These are phyloP conservation scores for Diplodia scrobiculata DNA, from an alignment of 2,329 filamentous ascomycete species.

Conservation along the genomic window DNA sequence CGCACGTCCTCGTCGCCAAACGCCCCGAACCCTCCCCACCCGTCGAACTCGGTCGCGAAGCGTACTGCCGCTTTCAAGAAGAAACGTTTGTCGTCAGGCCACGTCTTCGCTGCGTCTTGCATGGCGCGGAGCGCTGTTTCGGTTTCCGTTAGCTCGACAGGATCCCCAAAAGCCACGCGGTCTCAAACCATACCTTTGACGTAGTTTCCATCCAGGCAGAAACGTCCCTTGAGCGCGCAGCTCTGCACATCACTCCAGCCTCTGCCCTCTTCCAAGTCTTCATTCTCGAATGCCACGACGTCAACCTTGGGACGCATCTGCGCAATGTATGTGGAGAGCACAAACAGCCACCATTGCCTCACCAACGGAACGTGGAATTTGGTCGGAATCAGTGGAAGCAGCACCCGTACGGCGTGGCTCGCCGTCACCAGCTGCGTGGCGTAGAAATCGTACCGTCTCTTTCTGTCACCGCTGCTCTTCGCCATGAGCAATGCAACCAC, in stretches of 20 bases:
- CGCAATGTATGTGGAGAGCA: constrained; percentile 74
- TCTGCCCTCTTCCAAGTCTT: constrained; percentile 60
- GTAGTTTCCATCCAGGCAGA: constrained; percentile 75
- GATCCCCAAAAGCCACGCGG: background rate
- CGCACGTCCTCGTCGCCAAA: constrained; percentile 26
- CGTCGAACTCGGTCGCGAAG: constrained; percentile 72
- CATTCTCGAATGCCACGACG: constrained; percentile 59
- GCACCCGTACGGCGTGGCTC: constrained; percentile 82
- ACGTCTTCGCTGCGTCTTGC: constrained; percentile 71
- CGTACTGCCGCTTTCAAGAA: constrained; percentile 70
- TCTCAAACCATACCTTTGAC: constrained; percentile 63
- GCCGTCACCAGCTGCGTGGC: constrained; percentile 79
- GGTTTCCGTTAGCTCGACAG: background rate
- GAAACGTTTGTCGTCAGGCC: constrained; percentile 67
- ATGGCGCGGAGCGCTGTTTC: constrained; percentile 67
- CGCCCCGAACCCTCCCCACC: constrained; percentile 60
- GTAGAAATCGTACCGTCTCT: constrained; percentile 74
- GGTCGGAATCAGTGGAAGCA: constrained; percentile 74
- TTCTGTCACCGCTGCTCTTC: constrained; percentile 46
- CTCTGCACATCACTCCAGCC: constrained; percentile 77
- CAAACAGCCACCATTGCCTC: constrained; percentile 86
- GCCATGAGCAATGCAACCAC: constrained; percentile 63
- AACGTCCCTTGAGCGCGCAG: constrained; percentile 67
- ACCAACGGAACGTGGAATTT: constrained; percentile 74
- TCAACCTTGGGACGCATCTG: constrained; percentile 73